Evolutionary conservation across 2,329 filamentous ascomycete species (phyloP), one percentile per base, ranked within the genome.

Genomic region (Colletotrichum liriopes): DNA sequence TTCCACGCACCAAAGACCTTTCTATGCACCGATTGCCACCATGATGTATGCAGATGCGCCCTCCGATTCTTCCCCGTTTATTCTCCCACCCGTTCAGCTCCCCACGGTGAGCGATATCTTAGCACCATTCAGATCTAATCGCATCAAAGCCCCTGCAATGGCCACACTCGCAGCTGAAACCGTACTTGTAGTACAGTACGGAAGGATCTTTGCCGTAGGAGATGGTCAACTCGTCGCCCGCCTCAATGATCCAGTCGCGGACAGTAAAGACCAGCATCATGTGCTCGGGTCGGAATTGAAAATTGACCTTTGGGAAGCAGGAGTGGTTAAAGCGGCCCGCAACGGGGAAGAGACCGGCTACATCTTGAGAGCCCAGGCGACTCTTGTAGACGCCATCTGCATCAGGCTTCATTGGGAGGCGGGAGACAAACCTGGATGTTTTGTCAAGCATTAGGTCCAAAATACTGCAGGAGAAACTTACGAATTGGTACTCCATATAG

Each of bases 261-360:
- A 86, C 80, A 1, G 78, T 79, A 71, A 90, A 81, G 0, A 81
- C 77, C 43, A 91, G 83, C 3, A 80, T 77, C 8, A 79, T 73
- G 1, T 74, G 68, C 0, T 67, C 51, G 0, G 61, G 7, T 62
- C 87, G 82, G 74, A 84, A 89, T 0, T 58, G 74, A 75, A 87
- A 90, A 1, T 79, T 74, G 35, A 89, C 76, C 3, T 75, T 77
- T 0, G 83, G 81, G 1, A 74, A 71, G 75, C 89, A 91, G 0
- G 88, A 85, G 76, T 91, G 89, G 76, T 91, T 91, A 79, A 91
- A 90, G 2, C 89, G 83, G 0, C 88, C 86, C 0, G 85, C 87
- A 7, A 88, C 80, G 0, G 86, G 81, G 68, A 89, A 90, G 2
- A 90, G 72, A 1, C 82, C 83, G 0, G 82, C 84, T 6, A 65